These are phyloP conservation scores for Mortierella sp. DNA, from an alignment of 371 early-diverging fungal genomes.

Conservation along the genomic window DNA sequence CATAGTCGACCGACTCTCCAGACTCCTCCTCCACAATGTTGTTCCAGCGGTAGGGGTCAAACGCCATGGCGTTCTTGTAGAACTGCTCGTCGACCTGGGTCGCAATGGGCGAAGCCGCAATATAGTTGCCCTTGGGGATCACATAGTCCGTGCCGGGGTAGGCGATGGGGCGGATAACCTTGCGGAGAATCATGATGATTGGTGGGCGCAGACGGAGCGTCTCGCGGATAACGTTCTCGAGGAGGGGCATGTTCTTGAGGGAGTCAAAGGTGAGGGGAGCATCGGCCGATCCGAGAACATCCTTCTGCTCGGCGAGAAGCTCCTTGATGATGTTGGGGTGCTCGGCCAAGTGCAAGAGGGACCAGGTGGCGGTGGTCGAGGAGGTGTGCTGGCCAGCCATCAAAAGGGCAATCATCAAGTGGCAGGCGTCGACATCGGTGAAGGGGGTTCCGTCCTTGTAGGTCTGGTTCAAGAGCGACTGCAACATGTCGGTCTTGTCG, in stretches of 20 bases:
- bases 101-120: conserved; percentile 89
- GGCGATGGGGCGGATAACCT: conserved; percentile 78
- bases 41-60: conserved; percentile 88
- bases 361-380: conserved; percentile 95
- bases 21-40: conserved; percentile 44
- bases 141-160: conserved; percentile 81
- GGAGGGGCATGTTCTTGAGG: conserved; percentile 79
- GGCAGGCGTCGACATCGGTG: conserved; percentile 87
- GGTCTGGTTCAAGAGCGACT: conserved; percentile 84
- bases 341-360: conserved; percentile 87
- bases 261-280: conserved; percentile 79
- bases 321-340: conserved; percentile 75
- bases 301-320: conserved; percentile 75
- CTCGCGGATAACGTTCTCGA: conserved; percentile 91
- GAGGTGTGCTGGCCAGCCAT: conserved; percentile 98
- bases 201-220: conserved; percentile 95
- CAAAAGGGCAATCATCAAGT: conserved; percentile 95
- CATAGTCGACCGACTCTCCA: conserved; percentile 78
- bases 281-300: conserved; percentile 70
- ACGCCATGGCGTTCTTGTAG: conserved; percentile 85
- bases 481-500: conserved; percentile 79
- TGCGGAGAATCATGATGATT: conserved; percentile 94
- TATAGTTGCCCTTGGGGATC: conserved; percentile 91
- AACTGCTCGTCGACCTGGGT: conserved; percentile 83
- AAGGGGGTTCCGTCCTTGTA: conserved; percentile 90